These are phyloP conservation scores for Phoma sp. DNA, from an alignment of 2,329 filamentous ascomycete genomes.

Conservation along the genomic window DNA sequence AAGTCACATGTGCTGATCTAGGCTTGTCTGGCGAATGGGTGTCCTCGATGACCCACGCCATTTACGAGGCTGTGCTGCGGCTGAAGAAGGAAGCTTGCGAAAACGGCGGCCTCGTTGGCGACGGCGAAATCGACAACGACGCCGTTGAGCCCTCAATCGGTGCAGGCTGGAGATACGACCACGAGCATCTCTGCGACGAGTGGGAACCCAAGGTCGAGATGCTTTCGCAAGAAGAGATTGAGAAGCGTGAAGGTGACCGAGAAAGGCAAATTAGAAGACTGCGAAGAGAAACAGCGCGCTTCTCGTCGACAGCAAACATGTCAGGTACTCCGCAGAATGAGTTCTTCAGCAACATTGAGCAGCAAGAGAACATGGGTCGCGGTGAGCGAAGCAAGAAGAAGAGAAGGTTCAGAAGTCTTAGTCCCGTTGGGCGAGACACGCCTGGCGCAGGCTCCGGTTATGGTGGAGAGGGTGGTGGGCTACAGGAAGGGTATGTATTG, in stretches of 20 bases:
- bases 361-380: conserved; percentile 80
- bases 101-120: conserved; percentile 79
- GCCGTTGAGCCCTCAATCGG: conserved; percentile 76
- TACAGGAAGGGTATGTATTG: conserved; percentile 50
- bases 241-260: conserved; percentile 92
- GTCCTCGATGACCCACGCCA: conserved; percentile 90
- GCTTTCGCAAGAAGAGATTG: conserved; percentile 93
- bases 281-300: conserved; percentile 87
- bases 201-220: conserved; percentile 61
- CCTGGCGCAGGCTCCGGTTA: conserved; percentile 74
- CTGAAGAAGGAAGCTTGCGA: conserved; percentile 97
- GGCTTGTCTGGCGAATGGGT: conserved; percentile 93
- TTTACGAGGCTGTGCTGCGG: conserved; percentile 91
- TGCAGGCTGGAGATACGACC: conserved; percentile 94
- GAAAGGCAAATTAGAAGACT: conserved; percentile 88
- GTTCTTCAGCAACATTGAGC: conserved; percentile 64
- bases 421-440: conserved; percentile 81
- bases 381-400: conserved; percentile 97
- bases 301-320: conserved; percentile 85
- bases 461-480: conserved; percentile 70
- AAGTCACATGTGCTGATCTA: conserved; percentile 89
- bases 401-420: conserved; percentile 85
- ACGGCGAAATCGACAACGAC: conserved; percentile 84
- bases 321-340: conserved; percentile 70
- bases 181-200: conserved; percentile 75